Evolutionary conservation across 305 asterid genomes (phyloP).

Genomic region (Fraxinus floribunda): DNA sequence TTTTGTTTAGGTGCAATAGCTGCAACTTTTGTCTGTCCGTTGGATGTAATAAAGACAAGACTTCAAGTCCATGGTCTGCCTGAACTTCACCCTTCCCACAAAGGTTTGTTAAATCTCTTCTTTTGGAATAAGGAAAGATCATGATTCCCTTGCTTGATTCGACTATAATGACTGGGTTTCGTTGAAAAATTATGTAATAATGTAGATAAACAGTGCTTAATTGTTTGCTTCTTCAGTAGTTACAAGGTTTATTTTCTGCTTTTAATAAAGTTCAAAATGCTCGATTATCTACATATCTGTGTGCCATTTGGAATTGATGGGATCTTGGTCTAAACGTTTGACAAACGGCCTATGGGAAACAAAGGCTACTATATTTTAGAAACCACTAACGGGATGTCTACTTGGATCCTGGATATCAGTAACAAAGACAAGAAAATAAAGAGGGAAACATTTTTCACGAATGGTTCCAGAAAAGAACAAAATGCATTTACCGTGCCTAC

Average conservation of each 20-base stretch:
- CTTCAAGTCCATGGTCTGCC: constrained; percentile 85
- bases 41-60: constrained; percentile 96
- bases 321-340: background rate
- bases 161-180: background rate
- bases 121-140: background rate
- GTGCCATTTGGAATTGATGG: background rate
- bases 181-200: background rate
- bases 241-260: background rate
- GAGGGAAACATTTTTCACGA: background rate
- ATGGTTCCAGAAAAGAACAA: background rate
- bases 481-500: background rate
- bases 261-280: background rate
- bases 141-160: background rate
- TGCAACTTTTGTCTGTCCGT: constrained; percentile 86
- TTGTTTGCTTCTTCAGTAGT: background rate
- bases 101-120: constrained; percentile 41
- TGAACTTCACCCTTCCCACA: constrained; percentile 45
- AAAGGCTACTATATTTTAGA: background rate
- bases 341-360: background rate
- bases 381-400: background rate
- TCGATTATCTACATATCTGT: background rate
- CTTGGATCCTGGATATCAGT: background rate
- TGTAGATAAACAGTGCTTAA: background rate
- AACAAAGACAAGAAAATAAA: background rate
- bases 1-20: constrained; percentile 73